phyloP scores from a whole-genome alignment of 768 basidiomycete genomes.

The Neoboletus subvelutipes region DNA sequence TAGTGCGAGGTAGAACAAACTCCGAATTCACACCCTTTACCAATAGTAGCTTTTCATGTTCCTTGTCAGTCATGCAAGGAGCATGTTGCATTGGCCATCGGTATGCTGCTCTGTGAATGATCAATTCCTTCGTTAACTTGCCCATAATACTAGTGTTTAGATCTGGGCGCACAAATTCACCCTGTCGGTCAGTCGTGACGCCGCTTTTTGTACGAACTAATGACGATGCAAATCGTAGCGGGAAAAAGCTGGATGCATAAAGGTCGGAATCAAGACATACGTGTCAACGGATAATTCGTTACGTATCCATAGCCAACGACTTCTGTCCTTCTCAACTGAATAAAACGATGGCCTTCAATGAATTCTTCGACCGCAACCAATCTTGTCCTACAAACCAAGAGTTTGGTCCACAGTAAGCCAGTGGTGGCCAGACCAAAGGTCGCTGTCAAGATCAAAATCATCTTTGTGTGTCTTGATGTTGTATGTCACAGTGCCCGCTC shows the following conservation, averaged over 20 bases:
- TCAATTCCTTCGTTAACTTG: background rate
- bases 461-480: conserved; percentile 14
- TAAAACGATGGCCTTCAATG: background rate
- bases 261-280: background rate
- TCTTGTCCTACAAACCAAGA: conserved; percentile 17
- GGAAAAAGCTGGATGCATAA: background rate
- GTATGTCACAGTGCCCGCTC: conserved; percentile 9
- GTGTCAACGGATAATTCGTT: background rate
- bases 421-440: conserved; percentile 24
- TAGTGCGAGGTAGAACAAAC: background rate
- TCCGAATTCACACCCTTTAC: background rate
- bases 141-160: background rate
- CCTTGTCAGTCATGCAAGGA: background rate
- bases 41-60: background rate
- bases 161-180: background rate
- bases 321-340: background rate
- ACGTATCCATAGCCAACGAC: background rate
- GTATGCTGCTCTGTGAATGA: background rate
- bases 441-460: conserved; percentile 23
- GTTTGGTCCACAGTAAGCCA: conserved; percentile 25
- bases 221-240: background rate
- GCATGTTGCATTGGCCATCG: background rate
- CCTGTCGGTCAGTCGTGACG: background rate
- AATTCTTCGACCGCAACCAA: background rate
- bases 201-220: background rate